These are phyloP conservation scores for Pythium biforme DNA, from an alignment of 352 stramenopile genomes.

Conservation along the genomic window DNA sequence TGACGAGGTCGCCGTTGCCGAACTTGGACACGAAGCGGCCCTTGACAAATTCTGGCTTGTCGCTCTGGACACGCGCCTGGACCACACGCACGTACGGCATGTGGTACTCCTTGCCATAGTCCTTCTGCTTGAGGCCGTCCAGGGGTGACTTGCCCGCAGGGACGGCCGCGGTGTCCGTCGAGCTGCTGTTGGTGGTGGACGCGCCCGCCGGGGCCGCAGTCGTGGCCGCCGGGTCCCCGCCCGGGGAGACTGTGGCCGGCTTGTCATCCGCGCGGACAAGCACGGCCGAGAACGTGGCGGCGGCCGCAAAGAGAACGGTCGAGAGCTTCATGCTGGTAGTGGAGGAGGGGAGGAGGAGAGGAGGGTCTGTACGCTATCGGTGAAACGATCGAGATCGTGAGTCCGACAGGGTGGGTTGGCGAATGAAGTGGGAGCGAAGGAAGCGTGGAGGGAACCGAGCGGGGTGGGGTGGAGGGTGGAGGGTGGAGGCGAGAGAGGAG, in stretches of 20 bases:
- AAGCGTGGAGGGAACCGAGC: no score
- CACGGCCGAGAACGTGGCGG: slow-evolving; percentile 7
- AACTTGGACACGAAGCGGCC: slow-evolving; percentile 63
- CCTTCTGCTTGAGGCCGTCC: slow-evolving; percentile 36
- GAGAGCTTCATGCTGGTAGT: slow-evolving; percentile 32
- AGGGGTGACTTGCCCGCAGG: slow-evolving; percentile 19
- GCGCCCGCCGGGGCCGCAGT: background rate
- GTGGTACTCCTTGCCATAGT: slow-evolving; percentile 45
- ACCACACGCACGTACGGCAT: slow-evolving; percentile 60
- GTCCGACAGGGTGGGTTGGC: slow-evolving; percentile 6
- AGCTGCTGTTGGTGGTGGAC: background rate
- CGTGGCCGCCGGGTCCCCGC: background rate
- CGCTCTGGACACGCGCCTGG: slow-evolving; percentile 71
- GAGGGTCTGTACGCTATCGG: background rate
- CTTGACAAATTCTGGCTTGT: slow-evolving; percentile 56
- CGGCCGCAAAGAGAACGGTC: slow-evolving; percentile 24
- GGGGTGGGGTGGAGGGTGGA: background rate
- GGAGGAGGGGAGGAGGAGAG: background rate
- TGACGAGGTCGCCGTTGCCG: slow-evolving; percentile 42
- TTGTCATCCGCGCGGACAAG: slow-evolving; percentile 10
- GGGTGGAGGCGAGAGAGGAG: background rate
- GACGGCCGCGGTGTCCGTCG: background rate
- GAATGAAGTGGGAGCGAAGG: slow-evolving; percentile 11
- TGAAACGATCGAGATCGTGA: slow-evolving; percentile 1
- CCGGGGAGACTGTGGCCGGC: slow-evolving; percentile 5